These are phyloP conservation scores for Xylaria sp. DNA, from an alignment of 2,329 filamentous ascomycete species.

Conservation along the genomic window DNA sequence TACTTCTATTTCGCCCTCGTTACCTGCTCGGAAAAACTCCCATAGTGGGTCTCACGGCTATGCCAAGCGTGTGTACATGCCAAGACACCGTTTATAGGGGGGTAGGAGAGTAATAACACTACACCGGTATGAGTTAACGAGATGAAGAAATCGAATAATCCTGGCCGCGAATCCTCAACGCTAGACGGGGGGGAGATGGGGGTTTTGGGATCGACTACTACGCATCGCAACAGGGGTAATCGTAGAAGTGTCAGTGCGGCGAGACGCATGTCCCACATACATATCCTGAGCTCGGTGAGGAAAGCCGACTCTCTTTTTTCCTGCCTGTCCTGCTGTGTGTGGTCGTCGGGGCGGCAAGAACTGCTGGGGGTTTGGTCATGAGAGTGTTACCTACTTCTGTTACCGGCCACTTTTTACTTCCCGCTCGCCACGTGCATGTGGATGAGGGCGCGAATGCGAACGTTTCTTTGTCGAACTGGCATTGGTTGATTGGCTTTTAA, in stretches of 20 bases:
- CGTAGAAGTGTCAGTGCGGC: slow-evolving; percentile 6
- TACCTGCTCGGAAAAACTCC: too few relatives aligned
- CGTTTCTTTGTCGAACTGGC: neutral
- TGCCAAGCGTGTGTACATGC: too few relatives aligned
- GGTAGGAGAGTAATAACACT: too few relatives aligned
- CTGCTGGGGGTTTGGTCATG: neutral
- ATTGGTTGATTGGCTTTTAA: neutral
- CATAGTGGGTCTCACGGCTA: too few relatives aligned
- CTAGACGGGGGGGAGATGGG: slow-evolving; percentile 15
- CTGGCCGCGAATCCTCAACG: slow-evolving; percentile 15
- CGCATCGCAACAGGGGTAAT: slow-evolving; percentile 21
- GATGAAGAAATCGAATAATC: too few relatives aligned
- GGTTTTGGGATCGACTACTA: slow-evolving; percentile 25
- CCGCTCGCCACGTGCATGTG: neutral
- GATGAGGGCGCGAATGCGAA: neutral
- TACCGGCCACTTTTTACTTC: neutral
- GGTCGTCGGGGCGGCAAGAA: neutral
- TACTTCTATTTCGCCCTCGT: too few relatives aligned
- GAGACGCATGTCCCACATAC: slow-evolving; percentile 19
- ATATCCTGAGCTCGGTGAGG: neutral
- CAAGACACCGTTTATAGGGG: too few relatives aligned
- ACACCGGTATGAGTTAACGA: too few relatives aligned
- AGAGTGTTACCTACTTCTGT: neutral
- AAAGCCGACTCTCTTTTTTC: neutral
- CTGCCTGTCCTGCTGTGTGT: neutral